Conservation (phyloP, 768 basidiomycete genomes). For the Leucosporidium scottii region DNA sequence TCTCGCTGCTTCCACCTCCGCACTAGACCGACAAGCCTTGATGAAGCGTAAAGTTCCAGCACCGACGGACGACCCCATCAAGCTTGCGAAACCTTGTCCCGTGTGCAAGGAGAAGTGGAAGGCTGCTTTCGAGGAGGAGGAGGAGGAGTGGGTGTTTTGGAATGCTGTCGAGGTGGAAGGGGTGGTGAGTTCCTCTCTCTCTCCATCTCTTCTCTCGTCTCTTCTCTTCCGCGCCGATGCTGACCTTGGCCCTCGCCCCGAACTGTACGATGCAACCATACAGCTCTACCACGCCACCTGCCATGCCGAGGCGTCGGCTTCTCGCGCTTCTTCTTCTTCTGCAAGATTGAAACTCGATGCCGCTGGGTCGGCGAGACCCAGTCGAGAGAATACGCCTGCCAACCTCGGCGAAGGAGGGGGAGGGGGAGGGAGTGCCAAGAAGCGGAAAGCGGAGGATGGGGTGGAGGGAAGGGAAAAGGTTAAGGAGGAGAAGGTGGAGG, state of each 20-base stretch:
- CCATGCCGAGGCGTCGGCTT: conserved; percentile 22
- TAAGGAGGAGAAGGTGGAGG: neutral
- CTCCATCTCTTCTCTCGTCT: neutral
- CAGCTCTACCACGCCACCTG: conserved; percentile 34
- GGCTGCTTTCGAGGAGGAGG: conserved; percentile 86
- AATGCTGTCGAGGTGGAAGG: conserved; percentile 81
- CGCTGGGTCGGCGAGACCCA: neutral
- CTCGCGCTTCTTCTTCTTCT: neutral
- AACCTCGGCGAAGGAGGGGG: neutral
- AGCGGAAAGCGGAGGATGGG: neutral
- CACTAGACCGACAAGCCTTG: conserved; percentile 56
- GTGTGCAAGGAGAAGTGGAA: conserved; percentile 92
- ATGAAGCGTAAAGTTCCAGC: conserved; percentile 61
- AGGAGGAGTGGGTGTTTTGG: conserved; percentile 97
- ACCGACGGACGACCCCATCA: conserved; percentile 65
- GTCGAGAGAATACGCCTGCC: neutral
- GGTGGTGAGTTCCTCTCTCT: conserved; percentile 5
- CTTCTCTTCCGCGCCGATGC: neutral
- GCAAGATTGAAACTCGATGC: neutral
- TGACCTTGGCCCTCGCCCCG: too few relatives aligned
- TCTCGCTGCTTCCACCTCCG: conserved; percentile 1
- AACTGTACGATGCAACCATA: too few relatives aligned
- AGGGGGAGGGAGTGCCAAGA: neutral
- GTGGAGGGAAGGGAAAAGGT: neutral
- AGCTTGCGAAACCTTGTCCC: conserved; percentile 65